Percentiles rank a stretch among this genome's conserved stretches.
Conservation (phyloP, 129 eudicot genomes). For the Saposhnikovia divaricata region DNA sequence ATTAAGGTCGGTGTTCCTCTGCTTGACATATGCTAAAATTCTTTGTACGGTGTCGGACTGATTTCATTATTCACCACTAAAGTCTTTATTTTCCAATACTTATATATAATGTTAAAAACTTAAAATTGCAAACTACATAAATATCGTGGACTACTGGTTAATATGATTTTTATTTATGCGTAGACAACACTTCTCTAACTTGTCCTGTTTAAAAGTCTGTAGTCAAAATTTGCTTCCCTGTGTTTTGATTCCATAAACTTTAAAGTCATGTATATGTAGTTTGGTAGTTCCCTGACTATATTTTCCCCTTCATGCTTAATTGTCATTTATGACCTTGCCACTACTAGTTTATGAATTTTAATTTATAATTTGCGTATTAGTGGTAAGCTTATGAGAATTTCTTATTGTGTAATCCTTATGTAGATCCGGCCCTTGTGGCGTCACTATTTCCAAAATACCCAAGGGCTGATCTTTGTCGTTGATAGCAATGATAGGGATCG, state of each 20-base stretch:
- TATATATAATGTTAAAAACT: background rate
- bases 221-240: background rate
- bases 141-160: background rate
- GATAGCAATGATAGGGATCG: slow-evolving; percentile 37
- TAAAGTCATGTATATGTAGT: background rate
- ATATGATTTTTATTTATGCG: background rate
- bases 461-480: slow-evolving; percentile 32
- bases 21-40: background rate
- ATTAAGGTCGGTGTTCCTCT: background rate
- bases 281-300: background rate
- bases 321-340: background rate
- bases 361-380: background rate
- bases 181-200: background rate
- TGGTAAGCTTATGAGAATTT: background rate
- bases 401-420: background rate
- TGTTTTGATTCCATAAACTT: no score
- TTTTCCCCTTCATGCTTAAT: background rate
- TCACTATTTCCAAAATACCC: slow-evolving; percentile 34
- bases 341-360: background rate
- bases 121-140: background rate
- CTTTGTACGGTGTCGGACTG: background rate
- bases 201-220: background rate
- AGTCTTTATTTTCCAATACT: no score
- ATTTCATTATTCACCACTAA: background rate
- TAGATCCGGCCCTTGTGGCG: slow-evolving; percentile 42